Evolutionary conservation across 2,329 filamentous ascomycete species (phyloP), one percentile per base, ranked within the genome.

Genomic region (Fusarium hainanense): DNA sequence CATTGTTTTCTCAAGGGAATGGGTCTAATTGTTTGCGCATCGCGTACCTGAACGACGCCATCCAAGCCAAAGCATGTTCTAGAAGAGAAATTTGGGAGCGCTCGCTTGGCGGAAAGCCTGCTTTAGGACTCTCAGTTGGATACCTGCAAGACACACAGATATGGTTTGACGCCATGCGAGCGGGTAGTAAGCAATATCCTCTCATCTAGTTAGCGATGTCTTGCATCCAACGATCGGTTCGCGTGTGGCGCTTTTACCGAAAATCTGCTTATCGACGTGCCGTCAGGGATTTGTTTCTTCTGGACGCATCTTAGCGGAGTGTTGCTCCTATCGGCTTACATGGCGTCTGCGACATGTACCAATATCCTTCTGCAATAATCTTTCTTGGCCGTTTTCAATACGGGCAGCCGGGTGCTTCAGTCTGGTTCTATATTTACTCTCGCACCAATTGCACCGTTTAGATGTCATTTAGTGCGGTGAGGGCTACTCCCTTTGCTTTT

Each of bases 391-490:
- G 46, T 63, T 67, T 68, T 23, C 52, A 54, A 68, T 58, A 64
- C 50, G 52, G 68, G 60, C 37, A 64, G 54, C 52, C 43, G 52
- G 63, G 60, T 34, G 32, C 47, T 65, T 32, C 61, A 37, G 43
- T 46, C 37, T 46, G 16, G 54, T 65, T 63, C 65, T 65, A 68
- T 65, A 65, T 68, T 71, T 69, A 63, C 71, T 56, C 71, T 49
- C 57, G 44, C 61, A 63, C 64, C 42, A 32, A 41, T 16, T 46
- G 23, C 41, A 64, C 37, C 34, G 54, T 69, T 67, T 61, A 49
- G 49, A 43, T 32, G 44, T 50, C 43, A 48, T 25, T 23, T 20
- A 54, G 51, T 27, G n/a, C 20, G 58, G 54, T 57, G 14, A 60
- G 20, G 42, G 47, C 21, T 21, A 14, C 42, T 43, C 28, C 23